Evolutionary conservation across 2,329 filamentous ascomycete species (phyloP).

Genomic region (Periconia digitata): DNA sequence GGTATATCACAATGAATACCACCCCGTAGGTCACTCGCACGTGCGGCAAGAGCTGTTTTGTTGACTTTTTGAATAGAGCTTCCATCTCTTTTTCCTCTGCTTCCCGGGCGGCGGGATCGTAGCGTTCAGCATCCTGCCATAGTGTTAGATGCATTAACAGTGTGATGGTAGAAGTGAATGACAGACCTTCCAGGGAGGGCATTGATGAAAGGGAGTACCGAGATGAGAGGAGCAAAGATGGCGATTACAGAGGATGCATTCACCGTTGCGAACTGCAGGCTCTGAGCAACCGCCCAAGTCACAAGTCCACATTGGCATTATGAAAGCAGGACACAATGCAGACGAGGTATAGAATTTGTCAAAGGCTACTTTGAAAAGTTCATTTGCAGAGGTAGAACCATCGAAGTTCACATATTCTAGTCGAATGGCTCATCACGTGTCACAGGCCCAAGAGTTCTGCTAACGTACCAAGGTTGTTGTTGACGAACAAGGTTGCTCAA

Average conservation of each 20-base stretch:
- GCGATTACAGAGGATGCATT: constrained; percentile 10
- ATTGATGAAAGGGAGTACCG: constrained; percentile 7
- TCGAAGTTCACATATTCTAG: constrained; percentile 3
- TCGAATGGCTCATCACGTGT: constrained; percentile 3
- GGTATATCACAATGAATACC: constrained; percentile 43
- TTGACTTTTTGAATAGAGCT: constrained; percentile 37
- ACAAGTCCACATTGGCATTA: constrained; percentile 11
- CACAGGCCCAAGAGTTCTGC: no score
- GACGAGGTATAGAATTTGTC: constrained; percentile 1
- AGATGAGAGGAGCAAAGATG: constrained; percentile 11
- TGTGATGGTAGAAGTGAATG: neutral
- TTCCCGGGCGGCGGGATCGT: constrained; percentile 35
- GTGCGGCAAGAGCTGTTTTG: constrained; percentile 38
- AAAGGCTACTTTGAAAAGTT: neutral
- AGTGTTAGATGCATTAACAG: constrained; percentile 2
- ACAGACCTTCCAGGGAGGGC: constrained; percentile 10
- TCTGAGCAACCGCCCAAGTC: constrained; percentile 7
- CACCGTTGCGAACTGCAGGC: constrained; percentile 9
- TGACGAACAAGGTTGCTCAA: no score
- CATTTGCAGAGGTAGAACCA: constrained; percentile 1
- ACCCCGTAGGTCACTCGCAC: constrained; percentile 39
- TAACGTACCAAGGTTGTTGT: no score
- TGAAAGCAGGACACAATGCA: constrained; percentile 4
- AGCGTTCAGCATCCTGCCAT: constrained; percentile 39
- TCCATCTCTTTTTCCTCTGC: constrained; percentile 42